A percentile compares a stretch with the other conserved stretches of the same genome.
These are phyloP conservation scores for Pisolithus albus DNA, from an alignment of 768 basidiomycete species.

Conservation along the genomic window DNA sequence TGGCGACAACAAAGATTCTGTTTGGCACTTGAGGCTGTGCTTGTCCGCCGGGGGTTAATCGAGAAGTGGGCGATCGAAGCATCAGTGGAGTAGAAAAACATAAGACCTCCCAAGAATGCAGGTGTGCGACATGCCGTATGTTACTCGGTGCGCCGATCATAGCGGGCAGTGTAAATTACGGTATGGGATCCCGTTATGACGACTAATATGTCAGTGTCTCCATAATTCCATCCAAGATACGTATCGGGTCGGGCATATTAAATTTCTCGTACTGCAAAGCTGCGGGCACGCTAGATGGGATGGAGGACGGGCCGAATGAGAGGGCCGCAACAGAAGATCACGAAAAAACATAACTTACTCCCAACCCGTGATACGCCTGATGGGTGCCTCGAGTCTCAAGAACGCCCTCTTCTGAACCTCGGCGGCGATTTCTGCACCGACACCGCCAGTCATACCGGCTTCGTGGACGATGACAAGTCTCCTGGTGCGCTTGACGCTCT, in stretches of 20 bases:
- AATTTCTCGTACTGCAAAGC: slow-evolving; percentile 89
- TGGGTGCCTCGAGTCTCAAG: slow-evolving; percentile 80
- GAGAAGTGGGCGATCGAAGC: slow-evolving; percentile 39
- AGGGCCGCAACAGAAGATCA: neutral
- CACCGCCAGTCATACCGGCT: slow-evolving; percentile 80
- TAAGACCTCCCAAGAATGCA: neutral
- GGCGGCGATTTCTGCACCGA: slow-evolving; percentile 88
- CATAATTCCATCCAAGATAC: slow-evolving; percentile 75
- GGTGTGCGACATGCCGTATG: neutral
- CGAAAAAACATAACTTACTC: slow-evolving; percentile 57
- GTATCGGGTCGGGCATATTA: slow-evolving; percentile 80
- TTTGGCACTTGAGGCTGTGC: slow-evolving; percentile 45
- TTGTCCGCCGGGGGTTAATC: slow-evolving; percentile 39
- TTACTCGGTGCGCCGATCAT: neutral
- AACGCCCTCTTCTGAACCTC: slow-evolving; percentile 88
- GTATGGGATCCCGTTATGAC: neutral
- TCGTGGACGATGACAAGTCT: slow-evolving; percentile 88
- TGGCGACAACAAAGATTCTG: slow-evolving; percentile 46
- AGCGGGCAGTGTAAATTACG: neutral
- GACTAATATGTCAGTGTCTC: slow-evolving; percentile 69
- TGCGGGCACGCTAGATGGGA: slow-evolving; percentile 57
- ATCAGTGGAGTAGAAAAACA: slow-evolving; percentile 4
- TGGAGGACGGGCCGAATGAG: slow-evolving; percentile 1
- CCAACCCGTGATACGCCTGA: slow-evolving; percentile 85
- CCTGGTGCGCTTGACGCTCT: slow-evolving; percentile 82